Base-by-base conservation (phyloP, 768 basidiomycete species). In the Tulasnella sp. region DNA sequence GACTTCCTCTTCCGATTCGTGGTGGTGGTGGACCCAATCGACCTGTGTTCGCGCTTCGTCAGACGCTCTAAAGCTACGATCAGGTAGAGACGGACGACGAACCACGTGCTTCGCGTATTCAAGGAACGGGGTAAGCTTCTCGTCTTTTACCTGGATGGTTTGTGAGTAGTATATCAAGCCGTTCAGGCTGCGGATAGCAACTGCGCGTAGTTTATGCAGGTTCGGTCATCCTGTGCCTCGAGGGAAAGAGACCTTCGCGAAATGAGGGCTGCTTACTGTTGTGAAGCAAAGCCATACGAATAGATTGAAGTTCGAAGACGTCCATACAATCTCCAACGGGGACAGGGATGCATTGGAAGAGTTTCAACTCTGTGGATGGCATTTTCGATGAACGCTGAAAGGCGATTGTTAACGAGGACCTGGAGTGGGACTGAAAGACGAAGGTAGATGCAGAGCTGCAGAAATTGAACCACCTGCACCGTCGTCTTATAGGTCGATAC, bases 281-380 rank as follows among this genome's bases (percentile, higher is more conserved):
- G 35, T 77, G 75, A 23, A 77, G 5, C 35, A 77, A 26, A 39
- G 69, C 46, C 77, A 77, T 77, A 10, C 69, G 69, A 20, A 77
- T 70, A 3, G 77, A 70, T 51, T 77, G 77, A n/a, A 35, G 39
- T 26, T 77, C 77, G 67, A 23, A 77, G 26, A 70, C 51, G 42
- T 77, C 69, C 4, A 3, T 72, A 57, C 23, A 6, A 13, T 69
- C 40, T 11, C 77, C 77, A 40, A n/a, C 40, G 7, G 77, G 77
- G 20, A 77, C 40, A 29, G 67, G 67, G 7, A 77, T 18, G 51
- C 77, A 77, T 20, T 77, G 16, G 67, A 23, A 77, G n/a, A 77
- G 77, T 39, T 42, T 32, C n/a, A 32, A 13, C 3, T 29, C 26
- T 5, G 26, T 10, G 11, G 61, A 29, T 29, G 61, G 10, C 61